Percentiles rank a stretch among this genome's conserved stretches.
These are phyloP conservation scores for Cystobasidium slooffiae DNA, from an alignment of 1,284 basidiomycete genomes.

Conservation along the genomic window DNA sequence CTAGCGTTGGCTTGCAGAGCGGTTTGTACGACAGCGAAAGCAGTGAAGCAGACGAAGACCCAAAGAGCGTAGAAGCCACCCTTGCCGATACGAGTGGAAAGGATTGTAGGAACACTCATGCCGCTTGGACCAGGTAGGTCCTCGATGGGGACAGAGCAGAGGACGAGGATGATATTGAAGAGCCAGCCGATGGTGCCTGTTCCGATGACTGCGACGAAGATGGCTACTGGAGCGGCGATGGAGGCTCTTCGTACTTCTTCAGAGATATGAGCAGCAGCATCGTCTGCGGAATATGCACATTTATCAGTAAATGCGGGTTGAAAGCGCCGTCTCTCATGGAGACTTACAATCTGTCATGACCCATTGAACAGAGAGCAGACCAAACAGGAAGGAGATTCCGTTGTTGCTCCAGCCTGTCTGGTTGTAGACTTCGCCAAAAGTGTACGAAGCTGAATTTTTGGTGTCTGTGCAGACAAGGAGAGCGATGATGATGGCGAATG, in stretches of 20 bases:
- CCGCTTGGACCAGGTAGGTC: constrained; percentile 65
- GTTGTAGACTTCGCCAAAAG: constrained; percentile 75
- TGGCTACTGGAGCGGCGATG: constrained; percentile 74
- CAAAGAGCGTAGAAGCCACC: constrained; percentile 71
- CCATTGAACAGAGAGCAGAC: constrained; percentile 88
- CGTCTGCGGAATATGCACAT: constrained; percentile 52
- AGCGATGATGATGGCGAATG: constrained; percentile 73
- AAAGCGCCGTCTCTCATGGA: constrained; percentile 41
- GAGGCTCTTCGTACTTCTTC: constrained; percentile 89
- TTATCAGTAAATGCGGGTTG: constrained; percentile 17
- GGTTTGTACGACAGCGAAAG: constrained; percentile 59
- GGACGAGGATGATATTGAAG: constrained; percentile 66
- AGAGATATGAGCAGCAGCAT: constrained; percentile 77
- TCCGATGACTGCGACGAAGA: constrained; percentile 84
- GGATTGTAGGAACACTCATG: constrained; percentile 63
- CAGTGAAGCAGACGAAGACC: constrained; percentile 73
- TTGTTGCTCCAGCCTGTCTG: constrained; percentile 77
- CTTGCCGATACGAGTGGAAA: constrained; percentile 73
- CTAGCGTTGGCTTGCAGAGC: constrained; percentile 84
- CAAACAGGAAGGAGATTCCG: constrained; percentile 84
- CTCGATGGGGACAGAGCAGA: constrained; percentile 65
- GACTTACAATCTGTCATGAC: constrained; percentile 47
- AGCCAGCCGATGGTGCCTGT: constrained; percentile 80
- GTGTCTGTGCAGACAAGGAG: constrained; percentile 78
- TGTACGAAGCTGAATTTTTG: constrained; percentile 78